A percentile compares a stretch with the other conserved stretches of the same genome.
phyloP scores from a whole-genome alignment of 331 rosid species.

The Malus hybrid region DNA sequence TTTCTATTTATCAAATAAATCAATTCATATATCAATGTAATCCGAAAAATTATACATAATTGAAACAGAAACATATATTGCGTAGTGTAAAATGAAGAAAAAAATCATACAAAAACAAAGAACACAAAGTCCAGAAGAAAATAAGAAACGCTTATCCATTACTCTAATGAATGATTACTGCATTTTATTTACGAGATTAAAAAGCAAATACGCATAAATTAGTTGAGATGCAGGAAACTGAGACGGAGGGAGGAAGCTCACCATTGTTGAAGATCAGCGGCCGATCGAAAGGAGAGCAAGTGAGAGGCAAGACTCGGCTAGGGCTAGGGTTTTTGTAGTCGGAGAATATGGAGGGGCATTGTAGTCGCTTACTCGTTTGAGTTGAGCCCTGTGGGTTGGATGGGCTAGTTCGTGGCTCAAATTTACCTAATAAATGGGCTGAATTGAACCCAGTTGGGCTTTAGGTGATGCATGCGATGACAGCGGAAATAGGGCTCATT shows the following conservation, averaged over 20 bases:
- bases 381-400: not conserved
- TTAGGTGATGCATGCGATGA: not conserved
- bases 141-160: not conserved
- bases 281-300: not conserved
- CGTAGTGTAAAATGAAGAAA: not conserved
- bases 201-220: not conserved
- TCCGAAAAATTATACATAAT: not conserved
- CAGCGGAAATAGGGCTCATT: no score
- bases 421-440: not conserved
- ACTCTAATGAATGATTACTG: not conserved
- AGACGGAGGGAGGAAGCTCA: not conserved
- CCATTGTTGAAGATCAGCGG: conserved; percentile 8
- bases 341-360: not conserved
- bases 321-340: not conserved
- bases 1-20: not conserved
- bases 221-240: not conserved
- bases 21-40: not conserved
- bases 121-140: not conserved
- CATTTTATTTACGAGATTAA: not conserved
- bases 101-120: not conserved
- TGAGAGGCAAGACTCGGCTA: not conserved
- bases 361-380: not conserved
- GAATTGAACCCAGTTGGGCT: not conserved
- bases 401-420: not conserved
- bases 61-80: not conserved